Conservation (phyloP, 768 basidiomycete species). For the Boletus pseudo-olivaceus region DNA sequence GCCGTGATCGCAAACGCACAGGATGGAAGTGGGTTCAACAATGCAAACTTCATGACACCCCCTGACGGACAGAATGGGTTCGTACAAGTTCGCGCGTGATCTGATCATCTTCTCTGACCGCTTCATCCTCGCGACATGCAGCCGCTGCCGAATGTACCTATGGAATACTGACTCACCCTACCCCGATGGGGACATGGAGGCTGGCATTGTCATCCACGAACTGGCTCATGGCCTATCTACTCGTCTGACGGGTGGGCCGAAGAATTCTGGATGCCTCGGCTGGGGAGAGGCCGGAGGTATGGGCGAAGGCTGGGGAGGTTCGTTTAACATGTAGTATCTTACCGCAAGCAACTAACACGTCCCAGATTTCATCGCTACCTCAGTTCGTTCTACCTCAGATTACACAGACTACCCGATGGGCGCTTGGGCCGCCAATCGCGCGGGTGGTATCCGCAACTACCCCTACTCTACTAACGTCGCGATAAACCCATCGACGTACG, state of each 20-base stretch:
- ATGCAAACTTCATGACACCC: conserved; percentile 88
- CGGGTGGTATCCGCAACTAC: conserved; percentile 81
- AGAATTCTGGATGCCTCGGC: conserved; percentile 89
- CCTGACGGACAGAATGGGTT: conserved; percentile 79
- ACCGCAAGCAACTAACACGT: neutral
- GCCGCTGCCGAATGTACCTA: conserved; percentile 91
- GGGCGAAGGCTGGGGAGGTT: conserved; percentile 96
- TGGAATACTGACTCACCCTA: conserved; percentile 92
- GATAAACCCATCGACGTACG: conserved; percentile 89
- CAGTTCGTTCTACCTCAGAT: conserved; percentile 66
- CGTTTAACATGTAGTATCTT: conserved; percentile 5
- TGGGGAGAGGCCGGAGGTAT: conserved; percentile 97
- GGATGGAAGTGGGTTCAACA: conserved; percentile 91
- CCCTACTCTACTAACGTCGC: conserved; percentile 74
- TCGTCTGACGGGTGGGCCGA: conserved; percentile 90
- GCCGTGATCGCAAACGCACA: conserved; percentile 94
- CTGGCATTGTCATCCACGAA: conserved; percentile 95
- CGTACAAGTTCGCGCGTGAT: conserved; percentile 2
- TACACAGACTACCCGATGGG: conserved; percentile 91
- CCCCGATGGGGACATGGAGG: conserved; percentile 93
- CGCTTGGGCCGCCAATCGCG: conserved; percentile 85
- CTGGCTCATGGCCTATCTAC: conserved; percentile 87
- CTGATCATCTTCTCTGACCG: neutral
- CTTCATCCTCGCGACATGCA: neutral
- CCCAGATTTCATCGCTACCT: conserved; percentile 80